Percentiles rank a stretch among this genome's conserved stretches.
Evolutionary conservation across 2,329 filamentous ascomycete species (phyloP).

Genomic region (Exophiala lecanii-corni): DNA sequence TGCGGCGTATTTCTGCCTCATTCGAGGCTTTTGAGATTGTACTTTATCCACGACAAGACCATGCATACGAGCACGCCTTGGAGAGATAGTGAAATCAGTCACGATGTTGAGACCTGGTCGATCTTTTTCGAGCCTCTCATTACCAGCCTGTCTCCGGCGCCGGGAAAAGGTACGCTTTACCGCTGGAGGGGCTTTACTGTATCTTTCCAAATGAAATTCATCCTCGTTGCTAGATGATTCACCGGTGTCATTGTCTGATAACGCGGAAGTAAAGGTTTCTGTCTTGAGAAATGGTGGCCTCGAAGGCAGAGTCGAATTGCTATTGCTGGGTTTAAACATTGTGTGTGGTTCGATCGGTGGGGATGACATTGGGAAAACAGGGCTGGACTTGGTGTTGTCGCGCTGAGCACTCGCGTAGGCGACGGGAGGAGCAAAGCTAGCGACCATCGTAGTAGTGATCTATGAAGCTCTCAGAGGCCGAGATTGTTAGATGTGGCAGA

Average conservation of each 20-base stretch:
- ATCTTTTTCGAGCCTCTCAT: constrained; percentile 6
- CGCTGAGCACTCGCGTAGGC: not conserved
- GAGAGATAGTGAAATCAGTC: constrained; percentile 35
- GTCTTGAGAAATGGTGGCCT: constrained; percentile 10
- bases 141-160: constrained; percentile 2
- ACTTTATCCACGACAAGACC: constrained; percentile 21
- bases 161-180: constrained; percentile 1
- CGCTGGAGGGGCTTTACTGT: constrained; percentile 15
- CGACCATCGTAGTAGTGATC: constrained; percentile 10
- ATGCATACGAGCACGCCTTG: constrained; percentile 14
- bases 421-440: constrained; percentile 4
- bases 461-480: too few relatives aligned
- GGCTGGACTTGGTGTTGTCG: not conserved
- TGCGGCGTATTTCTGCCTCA: constrained; percentile 15
- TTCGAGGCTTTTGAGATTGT: constrained; percentile 18
- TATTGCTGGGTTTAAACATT: constrained; percentile 14
- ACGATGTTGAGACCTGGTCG: constrained; percentile 40
- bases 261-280: constrained; percentile 13
- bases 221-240: constrained; percentile 22
- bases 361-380: constrained; percentile 12
- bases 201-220: constrained; percentile 26
- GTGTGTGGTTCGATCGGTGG: constrained; percentile 10
- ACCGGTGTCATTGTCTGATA: constrained; percentile 16
- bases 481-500: too few relatives aligned
- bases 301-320: not conserved